phyloP scores from a whole-genome alignment of 2,329 filamentous ascomycete species.

The Alternaria burnsii region DNA sequence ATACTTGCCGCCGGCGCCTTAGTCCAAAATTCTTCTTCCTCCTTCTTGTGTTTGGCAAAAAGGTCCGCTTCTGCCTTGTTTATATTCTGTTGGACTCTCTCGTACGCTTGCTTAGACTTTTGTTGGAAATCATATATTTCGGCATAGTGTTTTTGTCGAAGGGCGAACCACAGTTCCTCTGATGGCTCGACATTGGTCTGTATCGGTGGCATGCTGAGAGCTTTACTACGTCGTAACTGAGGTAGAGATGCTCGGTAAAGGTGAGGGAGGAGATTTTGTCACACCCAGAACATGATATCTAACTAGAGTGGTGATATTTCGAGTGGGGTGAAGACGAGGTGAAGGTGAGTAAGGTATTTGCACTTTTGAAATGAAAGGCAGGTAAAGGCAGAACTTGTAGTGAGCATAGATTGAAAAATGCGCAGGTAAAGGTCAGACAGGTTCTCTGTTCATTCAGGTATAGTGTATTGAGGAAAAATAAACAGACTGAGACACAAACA shows the following conservation, averaged over 20 bases:
- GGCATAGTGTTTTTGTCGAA: conserved; percentile 5
- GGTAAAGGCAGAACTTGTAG: neutral
- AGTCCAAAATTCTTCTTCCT: conserved; percentile 20
- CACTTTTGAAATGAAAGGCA: neutral
- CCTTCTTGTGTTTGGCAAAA: conserved; percentile 10
- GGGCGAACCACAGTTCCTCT: conserved; percentile 8
- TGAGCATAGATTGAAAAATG: neutral
- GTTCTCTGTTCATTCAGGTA: neutral
- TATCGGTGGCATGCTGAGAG: conserved; percentile 1
- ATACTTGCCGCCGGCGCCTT: neutral
- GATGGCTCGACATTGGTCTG: neutral
- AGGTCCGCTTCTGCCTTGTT: neutral
- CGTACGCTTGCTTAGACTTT: neutral
- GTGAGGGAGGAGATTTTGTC: neutral
- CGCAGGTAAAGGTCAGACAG: neutral
- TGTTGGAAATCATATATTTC: conserved; percentile 1
- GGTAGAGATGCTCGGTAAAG: neutral
- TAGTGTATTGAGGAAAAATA: neutral
- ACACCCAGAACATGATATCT: neutral
- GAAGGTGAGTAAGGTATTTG: conserved; percentile 1
- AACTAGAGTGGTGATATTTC: neutral
- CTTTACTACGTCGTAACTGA: neutral
- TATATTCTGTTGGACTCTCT: neutral
- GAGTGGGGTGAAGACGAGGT: neutral
- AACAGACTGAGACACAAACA: neutral